Base-by-base conservation (phyloP, 2,329 filamentous ascomycete species). In the Chaetomiaceae sp. region DNA sequence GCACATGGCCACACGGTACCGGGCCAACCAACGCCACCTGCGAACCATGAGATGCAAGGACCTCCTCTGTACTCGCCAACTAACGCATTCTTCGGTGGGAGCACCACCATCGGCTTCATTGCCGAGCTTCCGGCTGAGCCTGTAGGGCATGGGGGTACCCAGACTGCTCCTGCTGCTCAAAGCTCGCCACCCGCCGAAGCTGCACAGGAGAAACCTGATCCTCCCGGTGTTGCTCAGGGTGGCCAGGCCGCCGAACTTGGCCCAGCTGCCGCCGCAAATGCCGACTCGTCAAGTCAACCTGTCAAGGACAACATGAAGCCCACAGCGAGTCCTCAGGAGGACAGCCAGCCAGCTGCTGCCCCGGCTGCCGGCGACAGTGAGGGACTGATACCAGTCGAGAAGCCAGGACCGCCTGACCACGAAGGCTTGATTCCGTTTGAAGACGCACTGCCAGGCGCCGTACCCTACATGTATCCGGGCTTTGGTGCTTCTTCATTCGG, bases 331-430 rank as follows among this genome's bases (percentile, higher is more conserved):
- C 3, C 15, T 17, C 25, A 3, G 22, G 22, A 27, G 12, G 20
- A 20, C 5, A 15, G 8, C 22, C 6, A 23, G 3, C 6, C 33
- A 22, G n/a, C n/a, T 34, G 39, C 31, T 3, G 15, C n/a, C 3
- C 31, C 22, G 12, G 14, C 34, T 23, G 3, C 42, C 4, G 22
- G 27, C n/a, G 45, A 53, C 15, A 51, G 39, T 4, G 48, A 50
- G 36, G 57, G 57, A 3, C 25, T 59, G 4, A 59, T 59, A 9
- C 37, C 45, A 19, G 47, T 57, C 14, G 54, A 57, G 23, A 54
- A 49, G 15, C 44, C 52, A 2, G n/a, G 15, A 1, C 49, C 52
- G 5, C 57, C 52, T 19, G 57, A 59, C 27, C 46, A 53, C 23
- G 52, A 59, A 39, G 57, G 57, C 1, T 31, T 59, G 7, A 57